Percentiles rank a stretch among this genome's conserved stretches.
phyloP scores from a whole-genome alignment of 2,329 filamentous ascomycete genomes.

The Ambrosiella beaveri region DNA sequence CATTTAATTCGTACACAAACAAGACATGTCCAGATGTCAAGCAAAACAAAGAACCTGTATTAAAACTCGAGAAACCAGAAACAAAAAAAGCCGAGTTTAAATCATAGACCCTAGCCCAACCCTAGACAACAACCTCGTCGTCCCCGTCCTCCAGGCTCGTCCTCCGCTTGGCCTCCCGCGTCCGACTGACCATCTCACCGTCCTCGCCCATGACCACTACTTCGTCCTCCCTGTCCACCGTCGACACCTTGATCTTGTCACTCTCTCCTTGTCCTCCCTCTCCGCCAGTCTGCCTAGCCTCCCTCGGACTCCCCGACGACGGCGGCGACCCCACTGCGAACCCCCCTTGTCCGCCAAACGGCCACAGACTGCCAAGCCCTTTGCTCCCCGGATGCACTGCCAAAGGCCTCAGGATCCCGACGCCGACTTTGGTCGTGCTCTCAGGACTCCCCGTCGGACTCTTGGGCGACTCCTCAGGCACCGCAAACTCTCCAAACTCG shows the following conservation, averaged over 20 bases:
- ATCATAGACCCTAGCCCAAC: too few species aligned
- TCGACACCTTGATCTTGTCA: slow-evolving; percentile 14
- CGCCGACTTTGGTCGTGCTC: slow-evolving; percentile 21
- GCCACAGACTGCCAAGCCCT: slow-evolving; percentile 37
- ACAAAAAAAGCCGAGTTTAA: too few species aligned
- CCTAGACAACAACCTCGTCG: slow-evolving; percentile 19
- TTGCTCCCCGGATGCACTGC: slow-evolving; percentile 32
- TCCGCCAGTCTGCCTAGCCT: slow-evolving; percentile 2
- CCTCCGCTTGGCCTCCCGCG: slow-evolving; percentile 34
- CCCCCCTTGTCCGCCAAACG: slow-evolving; percentile 26
- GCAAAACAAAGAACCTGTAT: too few species aligned
- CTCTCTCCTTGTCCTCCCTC: slow-evolving; percentile 13
- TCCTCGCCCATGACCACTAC: slow-evolving; percentile 20
- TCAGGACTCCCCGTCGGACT: neutral
- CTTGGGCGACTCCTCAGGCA: slow-evolving; percentile 29
- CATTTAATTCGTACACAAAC: too few species aligned
- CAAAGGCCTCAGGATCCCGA: slow-evolving; percentile 36
- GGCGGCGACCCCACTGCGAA: neutral
- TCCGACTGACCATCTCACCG: slow-evolving; percentile 26
- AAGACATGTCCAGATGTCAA: too few species aligned
- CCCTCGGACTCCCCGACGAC: neutral
- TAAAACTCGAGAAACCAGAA: too few species aligned
- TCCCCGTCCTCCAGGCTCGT: slow-evolving; percentile 45
- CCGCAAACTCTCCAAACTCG: slow-evolving; percentile 52
- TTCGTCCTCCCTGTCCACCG: slow-evolving; percentile 15